These are phyloP conservation scores for Coemansia sp. DNA, from an alignment of 192 early-diverging fungal species.

Conservation along the genomic window DNA sequence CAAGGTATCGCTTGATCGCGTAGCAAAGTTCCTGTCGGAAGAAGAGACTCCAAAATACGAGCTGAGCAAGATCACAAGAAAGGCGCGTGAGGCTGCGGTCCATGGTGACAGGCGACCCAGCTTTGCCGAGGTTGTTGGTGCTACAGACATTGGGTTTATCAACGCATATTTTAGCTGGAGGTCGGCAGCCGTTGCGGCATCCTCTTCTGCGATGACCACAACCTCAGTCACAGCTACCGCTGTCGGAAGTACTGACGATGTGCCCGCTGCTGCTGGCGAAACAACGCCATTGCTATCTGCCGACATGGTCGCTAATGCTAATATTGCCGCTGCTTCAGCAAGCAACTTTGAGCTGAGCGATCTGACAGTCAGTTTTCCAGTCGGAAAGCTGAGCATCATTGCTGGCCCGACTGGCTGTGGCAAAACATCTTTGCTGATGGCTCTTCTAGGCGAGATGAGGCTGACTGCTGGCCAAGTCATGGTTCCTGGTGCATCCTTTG, in stretches of 20 bases:
- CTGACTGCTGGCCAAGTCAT: slow-evolving; percentile 40
- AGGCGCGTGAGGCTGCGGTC: slow-evolving; percentile 18
- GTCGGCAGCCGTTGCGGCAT: slow-evolving; percentile 20
- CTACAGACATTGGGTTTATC: slow-evolving; percentile 64
- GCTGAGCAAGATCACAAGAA: slow-evolving; percentile 19
- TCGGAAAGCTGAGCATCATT: slow-evolving; percentile 72
- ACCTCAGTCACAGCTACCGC: background rate
- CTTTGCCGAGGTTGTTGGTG: slow-evolving; percentile 39
- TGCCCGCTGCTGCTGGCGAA: background rate
- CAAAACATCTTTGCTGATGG: slow-evolving; percentile 78
- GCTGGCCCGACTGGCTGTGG: slow-evolving; percentile 87
- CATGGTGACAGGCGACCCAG: slow-evolving; percentile 15
- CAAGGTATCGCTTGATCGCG: slow-evolving; percentile 66
- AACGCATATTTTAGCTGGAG: slow-evolving; percentile 69
- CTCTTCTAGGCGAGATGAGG: slow-evolving; percentile 79
- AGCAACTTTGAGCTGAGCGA: slow-evolving; percentile 61
- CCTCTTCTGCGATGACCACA: background rate
- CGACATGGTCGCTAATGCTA: background rate
- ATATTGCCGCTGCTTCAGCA: background rate
- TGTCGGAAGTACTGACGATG: slow-evolving; percentile 3
- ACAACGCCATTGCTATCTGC: slow-evolving; percentile 17
- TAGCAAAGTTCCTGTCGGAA: slow-evolving; percentile 76
- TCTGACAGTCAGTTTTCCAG: slow-evolving; percentile 67
- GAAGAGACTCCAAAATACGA: slow-evolving; percentile 61
- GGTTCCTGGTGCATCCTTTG: slow-evolving; percentile 58